Conservation (phyloP, 176 grass and related monocot species). For the Saccharum spontaneum region DNA sequence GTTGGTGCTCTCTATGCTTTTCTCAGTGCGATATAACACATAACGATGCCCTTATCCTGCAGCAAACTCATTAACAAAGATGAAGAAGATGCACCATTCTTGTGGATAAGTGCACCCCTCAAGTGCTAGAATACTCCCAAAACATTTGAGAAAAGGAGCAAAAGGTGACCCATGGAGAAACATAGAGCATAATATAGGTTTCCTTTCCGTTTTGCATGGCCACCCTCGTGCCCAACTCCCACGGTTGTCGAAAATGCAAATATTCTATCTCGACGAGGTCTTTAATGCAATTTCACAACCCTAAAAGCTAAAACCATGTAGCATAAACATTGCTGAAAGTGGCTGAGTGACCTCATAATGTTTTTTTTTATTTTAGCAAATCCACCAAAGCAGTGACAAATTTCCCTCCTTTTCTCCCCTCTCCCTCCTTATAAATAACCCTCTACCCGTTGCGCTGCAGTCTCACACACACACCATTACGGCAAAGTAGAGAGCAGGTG, state of each 20-base stretch:
- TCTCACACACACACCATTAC: constrained; percentile 26
- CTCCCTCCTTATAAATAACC: constrained; percentile 62
- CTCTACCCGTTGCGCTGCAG: constrained; percentile 13
- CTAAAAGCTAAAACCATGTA: neutral
- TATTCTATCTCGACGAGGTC: neutral
- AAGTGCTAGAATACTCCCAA: constrained; percentile 32
- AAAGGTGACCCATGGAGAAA: neutral
- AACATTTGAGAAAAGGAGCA: constrained; percentile 32
- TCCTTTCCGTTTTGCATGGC: constrained; percentile 31
- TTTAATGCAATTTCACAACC: neutral
- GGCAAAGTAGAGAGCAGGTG: neutral
- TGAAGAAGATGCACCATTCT: constrained; percentile 32
- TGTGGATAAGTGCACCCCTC: constrained; percentile 56
- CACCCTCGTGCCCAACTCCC: constrained; percentile 14
- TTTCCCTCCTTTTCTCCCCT: constrained; percentile 7
- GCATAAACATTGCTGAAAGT: neutral
- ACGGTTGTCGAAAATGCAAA: neutral
- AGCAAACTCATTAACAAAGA: constrained; percentile 25
- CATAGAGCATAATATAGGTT: constrained; percentile 30
- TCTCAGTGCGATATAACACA: constrained; percentile 24
- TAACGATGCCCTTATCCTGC: neutral
- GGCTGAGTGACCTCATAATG: constrained; percentile 32
- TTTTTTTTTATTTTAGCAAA: constrained; percentile 25
- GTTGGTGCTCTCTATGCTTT: neutral
- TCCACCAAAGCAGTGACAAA: constrained; percentile 35